These are phyloP conservation scores for Macrotyloma uniflorum DNA, from an alignment of 306 rosid species.

Conservation along the genomic window DNA sequence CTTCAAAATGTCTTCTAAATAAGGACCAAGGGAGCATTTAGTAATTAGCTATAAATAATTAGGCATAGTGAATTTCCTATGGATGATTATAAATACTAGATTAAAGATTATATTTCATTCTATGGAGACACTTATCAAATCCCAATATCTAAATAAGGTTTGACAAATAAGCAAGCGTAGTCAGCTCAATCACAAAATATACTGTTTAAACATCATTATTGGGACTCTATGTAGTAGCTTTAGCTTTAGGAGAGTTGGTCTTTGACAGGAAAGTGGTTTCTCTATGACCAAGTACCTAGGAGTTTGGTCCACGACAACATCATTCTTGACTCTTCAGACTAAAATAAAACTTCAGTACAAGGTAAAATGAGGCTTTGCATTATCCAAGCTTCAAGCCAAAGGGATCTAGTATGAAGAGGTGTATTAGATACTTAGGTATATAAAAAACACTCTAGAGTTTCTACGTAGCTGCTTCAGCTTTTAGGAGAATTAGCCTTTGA, in stretches of 20 bases:
- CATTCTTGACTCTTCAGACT: background rate
- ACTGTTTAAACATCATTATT: background rate
- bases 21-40: background rate
- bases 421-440: background rate
- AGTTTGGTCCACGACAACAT: background rate
- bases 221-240: background rate
- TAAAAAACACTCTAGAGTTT: background rate
- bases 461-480: background rate
- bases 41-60: background rate
- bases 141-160: background rate
- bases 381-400: background rate
- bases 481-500: conserved; percentile 16
- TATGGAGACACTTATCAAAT: background rate
- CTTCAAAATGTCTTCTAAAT: too few species aligned
- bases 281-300: too few species aligned
- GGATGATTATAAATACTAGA: background rate
- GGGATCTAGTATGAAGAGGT: background rate
- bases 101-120: background rate
- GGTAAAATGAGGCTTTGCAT: background rate
- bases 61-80: background rate
- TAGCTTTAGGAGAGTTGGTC: background rate
- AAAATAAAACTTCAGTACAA: background rate
- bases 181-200: background rate
- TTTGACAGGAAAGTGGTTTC: background rate
- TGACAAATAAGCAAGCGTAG: background rate